phyloP scores from a whole-genome alignment of 2,329 filamentous ascomycete species.

The Ilyonectria mors-panacis region DNA sequence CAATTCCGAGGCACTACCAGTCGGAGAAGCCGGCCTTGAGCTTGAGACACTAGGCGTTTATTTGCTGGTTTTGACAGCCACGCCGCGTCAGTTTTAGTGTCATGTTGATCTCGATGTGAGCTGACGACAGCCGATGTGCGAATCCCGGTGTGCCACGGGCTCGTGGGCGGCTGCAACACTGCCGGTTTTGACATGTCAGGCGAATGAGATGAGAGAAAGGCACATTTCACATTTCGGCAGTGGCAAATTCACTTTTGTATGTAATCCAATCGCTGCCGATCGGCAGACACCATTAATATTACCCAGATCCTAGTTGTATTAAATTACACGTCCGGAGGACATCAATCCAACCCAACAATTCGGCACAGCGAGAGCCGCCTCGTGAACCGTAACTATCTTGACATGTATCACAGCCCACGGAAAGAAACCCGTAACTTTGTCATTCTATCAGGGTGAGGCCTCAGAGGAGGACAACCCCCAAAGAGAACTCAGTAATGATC shows the following conservation, averaged over 20 bases:
- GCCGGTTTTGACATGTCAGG: background rate
- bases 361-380: constrained; percentile 18
- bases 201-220: background rate
- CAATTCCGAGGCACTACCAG: constrained; percentile 6
- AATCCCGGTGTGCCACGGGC: background rate
- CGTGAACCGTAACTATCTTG: constrained; percentile 29
- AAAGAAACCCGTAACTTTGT: constrained; percentile 3
- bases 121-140: background rate
- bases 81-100: constrained; percentile 47
- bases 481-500: background rate
- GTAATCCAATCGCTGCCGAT: constrained; percentile 24
- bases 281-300: constrained; percentile 33
- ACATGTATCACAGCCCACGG: constrained; percentile 5
- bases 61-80: constrained; percentile 7
- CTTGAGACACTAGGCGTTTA: constrained; percentile 2
- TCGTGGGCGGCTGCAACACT: background rate
- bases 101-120: constrained; percentile 42
- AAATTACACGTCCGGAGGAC: constrained; percentile 21
- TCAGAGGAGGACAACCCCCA: background rate
- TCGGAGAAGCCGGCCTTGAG: background rate
- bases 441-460: background rate
- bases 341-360: constrained; percentile 18
- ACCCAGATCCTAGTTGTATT: constrained; percentile 31
- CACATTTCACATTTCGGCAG: background rate
- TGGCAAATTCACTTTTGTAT: constrained; percentile 3